Evolutionary conservation across 1,284 basidiomycete genomes (phyloP).

Genomic region (Ustilago tritici): DNA sequence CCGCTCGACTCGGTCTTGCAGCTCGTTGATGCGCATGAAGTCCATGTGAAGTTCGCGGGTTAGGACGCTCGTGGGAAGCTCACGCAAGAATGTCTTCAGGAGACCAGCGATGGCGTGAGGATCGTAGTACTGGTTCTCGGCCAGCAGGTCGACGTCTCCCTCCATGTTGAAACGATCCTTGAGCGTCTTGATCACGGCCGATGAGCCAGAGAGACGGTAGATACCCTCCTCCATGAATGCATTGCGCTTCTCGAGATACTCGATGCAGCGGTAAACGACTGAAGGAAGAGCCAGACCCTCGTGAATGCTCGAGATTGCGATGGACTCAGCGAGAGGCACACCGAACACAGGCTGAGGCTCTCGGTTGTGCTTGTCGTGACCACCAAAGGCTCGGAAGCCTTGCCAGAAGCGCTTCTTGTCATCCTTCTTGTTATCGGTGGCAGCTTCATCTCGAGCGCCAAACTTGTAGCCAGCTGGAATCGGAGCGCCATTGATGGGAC

Average conservation of each 20-base stretch:
- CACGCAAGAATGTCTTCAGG: constrained; percentile 66
- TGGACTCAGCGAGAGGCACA: constrained; percentile 85
- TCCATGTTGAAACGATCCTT: constrained; percentile 90
- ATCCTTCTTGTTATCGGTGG: constrained; percentile 37
- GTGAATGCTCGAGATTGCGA: constrained; percentile 84
- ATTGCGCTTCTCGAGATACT: constrained; percentile 76
- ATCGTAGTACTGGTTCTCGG: constrained; percentile 57
- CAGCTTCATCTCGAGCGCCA: constrained; percentile 59
- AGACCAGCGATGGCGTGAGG: constrained; percentile 66
- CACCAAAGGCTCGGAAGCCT: constrained; percentile 53
- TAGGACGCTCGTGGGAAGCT: constrained; percentile 63
- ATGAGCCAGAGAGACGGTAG: constrained; percentile 78
- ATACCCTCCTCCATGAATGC: constrained; percentile 98
- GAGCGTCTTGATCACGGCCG: constrained; percentile 88
- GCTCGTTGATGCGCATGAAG: constrained; percentile 73
- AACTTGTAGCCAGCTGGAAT: constrained; percentile 91
- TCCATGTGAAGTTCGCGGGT: constrained; percentile 64
- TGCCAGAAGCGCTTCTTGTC: constrained; percentile 69
- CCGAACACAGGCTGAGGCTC: constrained; percentile 80
- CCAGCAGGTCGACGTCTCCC: constrained; percentile 66
- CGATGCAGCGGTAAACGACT: constrained; percentile 86
- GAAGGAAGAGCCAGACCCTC: constrained; percentile 83
- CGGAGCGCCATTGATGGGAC: constrained; percentile 83
- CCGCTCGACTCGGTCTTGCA: constrained; percentile 86
- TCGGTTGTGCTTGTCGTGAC: constrained; percentile 41